These are phyloP conservation scores for Penicillium taxi DNA, from an alignment of 495 filamentous ascomycete species.

Conservation along the genomic window DNA sequence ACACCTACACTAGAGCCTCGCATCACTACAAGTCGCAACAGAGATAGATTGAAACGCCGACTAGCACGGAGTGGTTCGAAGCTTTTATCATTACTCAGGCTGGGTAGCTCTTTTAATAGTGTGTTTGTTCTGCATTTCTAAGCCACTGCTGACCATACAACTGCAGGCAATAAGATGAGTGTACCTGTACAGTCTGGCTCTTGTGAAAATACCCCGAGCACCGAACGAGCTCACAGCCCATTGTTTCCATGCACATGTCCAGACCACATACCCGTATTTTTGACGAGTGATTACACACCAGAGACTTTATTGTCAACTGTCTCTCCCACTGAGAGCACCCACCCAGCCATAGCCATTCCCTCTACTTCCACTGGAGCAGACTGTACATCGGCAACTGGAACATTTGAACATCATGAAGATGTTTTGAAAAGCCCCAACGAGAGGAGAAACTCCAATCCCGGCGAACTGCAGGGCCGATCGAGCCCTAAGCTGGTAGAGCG, in stretches of 20 bases:
- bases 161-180: conserved; percentile 15
- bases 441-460: too few relatives aligned
- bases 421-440: background rate
- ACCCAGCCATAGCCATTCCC: background rate
- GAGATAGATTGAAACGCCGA: conserved; percentile 10
- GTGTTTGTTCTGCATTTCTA: background rate
- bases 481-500: conserved; percentile 31
- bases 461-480: conserved; percentile 7
- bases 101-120: conserved; percentile 17
- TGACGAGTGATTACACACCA: background rate
- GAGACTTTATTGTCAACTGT: conserved; percentile 5
- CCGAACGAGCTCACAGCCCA: background rate
- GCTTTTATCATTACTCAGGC: conserved; percentile 16
- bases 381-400: background rate
- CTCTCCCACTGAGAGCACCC: background rate
- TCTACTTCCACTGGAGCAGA: too few relatives aligned
- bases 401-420: background rate
- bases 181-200: conserved; percentile 7
- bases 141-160: background rate
- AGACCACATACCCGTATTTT: conserved; percentile 1
- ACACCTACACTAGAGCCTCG: conserved; percentile 16
- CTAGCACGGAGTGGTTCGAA: conserved; percentile 21
- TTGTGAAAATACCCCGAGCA: conserved; percentile 1
- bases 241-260: background rate
- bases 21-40: conserved; percentile 1